phyloP scores from a whole-genome alignment of 257 asterid genomes.

The Solanum chilense region DNA sequence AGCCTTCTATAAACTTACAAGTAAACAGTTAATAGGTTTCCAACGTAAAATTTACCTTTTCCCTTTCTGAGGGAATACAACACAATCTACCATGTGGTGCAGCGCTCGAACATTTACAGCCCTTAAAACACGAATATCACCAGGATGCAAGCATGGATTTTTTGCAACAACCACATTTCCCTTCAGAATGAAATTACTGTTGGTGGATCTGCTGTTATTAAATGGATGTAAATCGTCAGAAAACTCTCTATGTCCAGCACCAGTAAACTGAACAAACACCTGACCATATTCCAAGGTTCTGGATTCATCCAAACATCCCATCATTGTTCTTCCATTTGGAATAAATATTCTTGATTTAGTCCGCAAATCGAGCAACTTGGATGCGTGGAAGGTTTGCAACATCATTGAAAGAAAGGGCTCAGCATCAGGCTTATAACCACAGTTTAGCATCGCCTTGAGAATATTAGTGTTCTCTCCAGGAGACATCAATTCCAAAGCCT shows the following conservation, averaged over 20 bases:
- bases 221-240: slow-evolving; percentile 10
- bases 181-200: slow-evolving; percentile 5
- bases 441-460: slow-evolving; percentile 71
- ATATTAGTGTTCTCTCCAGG: slow-evolving; percentile 72
- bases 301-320: slow-evolving; percentile 93
- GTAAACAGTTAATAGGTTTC: not conserved
- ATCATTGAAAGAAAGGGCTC: slow-evolving; percentile 91
- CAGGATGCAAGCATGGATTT: slow-evolving; percentile 95
- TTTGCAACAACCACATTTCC: slow-evolving; percentile 75
- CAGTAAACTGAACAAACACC: slow-evolving; percentile 65
- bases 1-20: not conserved
- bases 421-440: slow-evolving; percentile 71
- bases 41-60: slow-evolving; percentile 30
- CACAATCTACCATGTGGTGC: slow-evolving; percentile 87
- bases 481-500: slow-evolving; percentile 73
- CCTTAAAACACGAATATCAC: slow-evolving; percentile 69
- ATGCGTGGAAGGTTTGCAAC: slow-evolving; percentile 63
- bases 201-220: slow-evolving; percentile 7
- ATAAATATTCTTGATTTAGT: slow-evolving; percentile 52
- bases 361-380: slow-evolving; percentile 65
- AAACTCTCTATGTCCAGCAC: slow-evolving; percentile 22
- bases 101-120: slow-evolving; percentile 51
- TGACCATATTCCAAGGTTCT: slow-evolving; percentile 67
- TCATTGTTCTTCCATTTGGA: slow-evolving; percentile 63
- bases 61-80: slow-evolving; percentile 77